Base-by-base conservation (phyloP, 257 asterid genomes). In the Przewalskia tangutica region DNA sequence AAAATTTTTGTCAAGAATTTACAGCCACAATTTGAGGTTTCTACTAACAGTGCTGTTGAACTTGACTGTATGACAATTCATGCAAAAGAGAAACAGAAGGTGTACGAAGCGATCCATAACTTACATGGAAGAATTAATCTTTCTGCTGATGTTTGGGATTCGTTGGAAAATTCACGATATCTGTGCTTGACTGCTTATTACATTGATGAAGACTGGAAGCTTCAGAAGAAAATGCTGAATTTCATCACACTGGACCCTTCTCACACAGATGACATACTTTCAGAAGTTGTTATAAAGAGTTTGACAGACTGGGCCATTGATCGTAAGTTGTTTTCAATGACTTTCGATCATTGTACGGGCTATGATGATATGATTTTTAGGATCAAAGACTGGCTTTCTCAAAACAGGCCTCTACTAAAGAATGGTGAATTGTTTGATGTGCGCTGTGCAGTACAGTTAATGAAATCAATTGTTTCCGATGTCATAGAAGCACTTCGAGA, bases 11-110 rank as follows among this genome's bases (percentile, higher is more conserved):
- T 92, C 80, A 96, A 90, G 90, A 93, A 93, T 87, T 89, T 96
- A 84, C 98, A 94, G 86, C 99, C 99, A 58, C 59, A 92, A 87
- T 96, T 96, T 87, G 99, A 94, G 82, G 87, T 91, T 62, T 88
- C 90, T 83, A 83, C 81, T 58, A 88, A 82, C 84, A 91, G 85
- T 73, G 89, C 90, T 63, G 83, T 93, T 84, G 99, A 94, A 86
- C 83, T 85, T 14, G 98, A 96, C 84, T 96, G 99, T 76, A 83
- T 94, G 91, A 42, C 90, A 64, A 89, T 96, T 67, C 93, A 88
- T 58, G 84, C 81, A 77, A 91, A 90, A 84, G 97, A 96, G 92
- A 96, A 92, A 82, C 94, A 91, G 86, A 94, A 91, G 89, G 81
- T 94, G 38, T 90, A 89, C 12, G 94, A 92, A 77, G 79, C 85